Conservation (phyloP, 2,329 filamentous ascomycete genomes). For the Colletotrichum lindemuthianum region DNA sequence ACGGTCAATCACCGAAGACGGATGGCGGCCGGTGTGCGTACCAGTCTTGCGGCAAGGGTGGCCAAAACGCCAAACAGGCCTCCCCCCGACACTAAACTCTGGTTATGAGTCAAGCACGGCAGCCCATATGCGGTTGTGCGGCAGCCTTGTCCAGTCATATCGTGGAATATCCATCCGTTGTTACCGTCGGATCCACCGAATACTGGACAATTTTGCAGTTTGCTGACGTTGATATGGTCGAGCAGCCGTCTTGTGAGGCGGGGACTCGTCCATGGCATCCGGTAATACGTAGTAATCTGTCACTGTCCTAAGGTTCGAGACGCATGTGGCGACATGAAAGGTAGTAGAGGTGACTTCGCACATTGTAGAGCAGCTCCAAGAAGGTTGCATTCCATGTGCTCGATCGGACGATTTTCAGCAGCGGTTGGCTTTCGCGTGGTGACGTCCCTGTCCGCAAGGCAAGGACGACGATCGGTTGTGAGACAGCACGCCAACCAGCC, state of each 20-base stretch:
- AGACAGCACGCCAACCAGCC: constrained; percentile 16
- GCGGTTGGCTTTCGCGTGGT: constrained; percentile 22
- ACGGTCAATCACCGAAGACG: constrained; percentile 31
- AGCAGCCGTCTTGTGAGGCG: too few species aligned
- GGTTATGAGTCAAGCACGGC: constrained; percentile 34
- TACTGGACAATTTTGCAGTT: constrained; percentile 15
- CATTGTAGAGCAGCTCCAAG: not conserved
- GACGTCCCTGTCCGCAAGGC: constrained; percentile 22
- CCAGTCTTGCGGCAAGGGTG: constrained; percentile 25
- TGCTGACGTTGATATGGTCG: constrained; percentile 7
- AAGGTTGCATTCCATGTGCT: constrained; percentile 3
- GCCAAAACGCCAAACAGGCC: constrained; percentile 28
- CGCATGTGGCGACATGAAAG: not conserved
- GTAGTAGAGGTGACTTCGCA: not conserved
- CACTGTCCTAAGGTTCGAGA: too few species aligned
- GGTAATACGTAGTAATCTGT: too few species aligned
- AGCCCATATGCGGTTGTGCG: constrained; percentile 27
- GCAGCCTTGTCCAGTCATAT: constrained; percentile 32
- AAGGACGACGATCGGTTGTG: constrained; percentile 16
- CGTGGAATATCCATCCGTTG: constrained; percentile 22
- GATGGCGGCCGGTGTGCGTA: constrained; percentile 13
- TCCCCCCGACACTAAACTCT: constrained; percentile 26
- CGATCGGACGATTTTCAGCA: constrained; percentile 17
- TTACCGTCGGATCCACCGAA: constrained; percentile 15
- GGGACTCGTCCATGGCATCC: too few species aligned